These are phyloP conservation scores for Bipolaris gigantea DNA, from an alignment of 2,329 filamentous ascomycete genomes.

Conservation along the genomic window DNA sequence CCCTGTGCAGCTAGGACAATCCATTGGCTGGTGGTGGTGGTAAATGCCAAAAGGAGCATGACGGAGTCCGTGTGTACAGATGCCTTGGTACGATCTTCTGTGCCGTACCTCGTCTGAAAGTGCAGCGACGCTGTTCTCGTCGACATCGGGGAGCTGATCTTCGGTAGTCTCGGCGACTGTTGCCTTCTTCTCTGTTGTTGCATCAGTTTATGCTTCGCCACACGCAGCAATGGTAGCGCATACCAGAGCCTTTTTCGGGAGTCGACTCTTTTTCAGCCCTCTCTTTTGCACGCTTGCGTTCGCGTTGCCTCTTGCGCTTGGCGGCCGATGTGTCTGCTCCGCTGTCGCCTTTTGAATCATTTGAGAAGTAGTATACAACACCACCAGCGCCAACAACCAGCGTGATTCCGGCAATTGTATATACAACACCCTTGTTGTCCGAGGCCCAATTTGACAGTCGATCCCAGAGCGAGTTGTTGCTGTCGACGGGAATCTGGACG, in stretches of 20 bases:
- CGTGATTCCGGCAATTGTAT: slow-evolving; percentile 93
- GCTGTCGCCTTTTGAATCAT: slow-evolving; percentile 51
- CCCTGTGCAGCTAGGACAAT: background rate
- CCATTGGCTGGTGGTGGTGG: background rate
- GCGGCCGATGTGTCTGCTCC: slow-evolving; percentile 34
- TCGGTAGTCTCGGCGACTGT: slow-evolving; percentile 42
- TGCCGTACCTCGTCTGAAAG: slow-evolving; percentile 48
- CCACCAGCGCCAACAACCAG: slow-evolving; percentile 89
- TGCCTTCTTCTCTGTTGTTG: slow-evolving; percentile 41
- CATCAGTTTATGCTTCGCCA: slow-evolving; percentile 25
- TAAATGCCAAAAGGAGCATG: background rate
- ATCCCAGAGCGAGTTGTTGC: slow-evolving; percentile 75
- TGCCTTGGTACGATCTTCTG: background rate
- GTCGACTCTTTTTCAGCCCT: slow-evolving; percentile 56
- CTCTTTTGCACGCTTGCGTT: slow-evolving; percentile 85
- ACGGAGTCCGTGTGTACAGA: background rate
- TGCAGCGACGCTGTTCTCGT: slow-evolving; percentile 48
- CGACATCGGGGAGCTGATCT: slow-evolving; percentile 55
- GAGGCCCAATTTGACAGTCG: slow-evolving; percentile 88
- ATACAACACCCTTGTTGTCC: slow-evolving; percentile 93
- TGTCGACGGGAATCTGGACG: slow-evolving; percentile 42
- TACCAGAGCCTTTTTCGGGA: slow-evolving; percentile 44
- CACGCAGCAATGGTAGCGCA: background rate
- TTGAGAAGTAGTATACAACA: slow-evolving; percentile 81
- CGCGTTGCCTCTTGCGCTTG: slow-evolving; percentile 85